Evolutionary conservation across 495 filamentous ascomycete genomes (phyloP), one percentile per base, ranked within the genome.

Genomic region (Penicillium crystallinum): DNA sequence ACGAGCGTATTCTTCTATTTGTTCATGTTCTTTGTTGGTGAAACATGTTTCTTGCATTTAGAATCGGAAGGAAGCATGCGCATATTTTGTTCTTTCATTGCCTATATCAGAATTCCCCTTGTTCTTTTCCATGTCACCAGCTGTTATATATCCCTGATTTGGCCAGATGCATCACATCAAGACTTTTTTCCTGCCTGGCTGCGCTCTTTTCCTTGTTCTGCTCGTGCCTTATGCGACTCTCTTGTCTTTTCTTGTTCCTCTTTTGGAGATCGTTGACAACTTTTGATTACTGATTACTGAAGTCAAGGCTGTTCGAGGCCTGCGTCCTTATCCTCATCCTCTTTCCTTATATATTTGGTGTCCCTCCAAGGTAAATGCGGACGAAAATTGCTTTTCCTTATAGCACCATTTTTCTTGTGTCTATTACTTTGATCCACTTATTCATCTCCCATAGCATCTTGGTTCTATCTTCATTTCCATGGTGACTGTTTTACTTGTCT

Each of bases 11-110:
- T 50, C 15, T 36, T 35, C 18, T 34, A 21, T 50, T 50, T 38
- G 33, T 33, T 35, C 58, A 42, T 49, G 23, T 48, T 27, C 8
- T 31, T 53, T 50, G 47, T 56, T 52, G 54, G 55, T 48, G 54
- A 53, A 42, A 37, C 49, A 58, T 65, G 54, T 63, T 66, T 58
- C 58, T 57, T 73, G 68, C 70, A 71, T 73, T 68, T 74, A 72
- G 69, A 74, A 42, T 54, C 56, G 64, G 68, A 69, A 68, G 49
- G 61, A 62, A 69, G 65, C 64, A 59, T 65, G 60, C 64, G 59
- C 64, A 63, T 66, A 63, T 52, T 64, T 55, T 44, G 63, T 48
- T 55, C 45, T 37, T 55, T 51, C 48, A 55, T 48, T 49, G 42
- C 35, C 54, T 63, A 48, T 33, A 53, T 40, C 18, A 47, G 23